These are phyloP conservation scores for Oleoguttula mirabilis DNA, from an alignment of 495 filamentous ascomycete species.

Conservation along the genomic window DNA sequence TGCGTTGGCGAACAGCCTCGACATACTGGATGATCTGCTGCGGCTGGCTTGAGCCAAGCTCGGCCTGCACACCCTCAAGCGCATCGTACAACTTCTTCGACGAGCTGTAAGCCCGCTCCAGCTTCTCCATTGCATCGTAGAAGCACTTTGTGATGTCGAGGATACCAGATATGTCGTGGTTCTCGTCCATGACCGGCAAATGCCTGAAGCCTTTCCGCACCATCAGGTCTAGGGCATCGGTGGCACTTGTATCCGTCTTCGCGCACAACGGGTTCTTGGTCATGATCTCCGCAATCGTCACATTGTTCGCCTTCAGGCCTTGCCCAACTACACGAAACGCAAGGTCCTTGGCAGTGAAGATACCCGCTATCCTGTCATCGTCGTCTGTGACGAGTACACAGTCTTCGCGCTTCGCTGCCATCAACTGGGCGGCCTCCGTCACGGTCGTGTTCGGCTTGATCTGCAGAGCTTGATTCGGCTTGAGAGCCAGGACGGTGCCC, in stretches of 20 bases:
- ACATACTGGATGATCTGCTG: conserved; percentile 99
- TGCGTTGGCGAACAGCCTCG: conserved; percentile 84
- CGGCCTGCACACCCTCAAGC: conserved; percentile 95
- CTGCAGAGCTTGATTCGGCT: conserved; percentile 89
- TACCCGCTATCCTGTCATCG: conserved; percentile 92
- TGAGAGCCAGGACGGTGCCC: conserved; percentile 86
- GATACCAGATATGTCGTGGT: conserved; percentile 96
- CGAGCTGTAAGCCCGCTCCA: conserved; percentile 92
- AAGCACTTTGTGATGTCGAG: conserved; percentile 99
- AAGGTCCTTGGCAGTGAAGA: conserved; percentile 98
- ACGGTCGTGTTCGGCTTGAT: conserved; percentile 95
- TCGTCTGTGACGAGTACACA: conserved; percentile 99
- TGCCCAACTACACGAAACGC: conserved; percentile 91
- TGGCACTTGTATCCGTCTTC: conserved; percentile 93
- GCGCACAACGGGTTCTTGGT: conserved; percentile 98
- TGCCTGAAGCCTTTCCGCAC: conserved; percentile 96
- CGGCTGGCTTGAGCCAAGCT: conserved; percentile 88
- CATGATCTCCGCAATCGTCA: conserved; percentile 97
- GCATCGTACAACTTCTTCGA: conserved; percentile 95
- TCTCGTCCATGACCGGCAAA: conserved; percentile 98
- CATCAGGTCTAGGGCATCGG: conserved; percentile 94
- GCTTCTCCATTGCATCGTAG: conserved; percentile 99
- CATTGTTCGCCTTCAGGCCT: conserved; percentile 77
- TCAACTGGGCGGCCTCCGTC: conserved; percentile 91
- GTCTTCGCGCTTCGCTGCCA: conserved; percentile 97